Percentiles rank a stretch among this genome's conserved stretches.
phyloP scores from a whole-genome alignment of 768 basidiomycete species.

The Mycena metata region DNA sequence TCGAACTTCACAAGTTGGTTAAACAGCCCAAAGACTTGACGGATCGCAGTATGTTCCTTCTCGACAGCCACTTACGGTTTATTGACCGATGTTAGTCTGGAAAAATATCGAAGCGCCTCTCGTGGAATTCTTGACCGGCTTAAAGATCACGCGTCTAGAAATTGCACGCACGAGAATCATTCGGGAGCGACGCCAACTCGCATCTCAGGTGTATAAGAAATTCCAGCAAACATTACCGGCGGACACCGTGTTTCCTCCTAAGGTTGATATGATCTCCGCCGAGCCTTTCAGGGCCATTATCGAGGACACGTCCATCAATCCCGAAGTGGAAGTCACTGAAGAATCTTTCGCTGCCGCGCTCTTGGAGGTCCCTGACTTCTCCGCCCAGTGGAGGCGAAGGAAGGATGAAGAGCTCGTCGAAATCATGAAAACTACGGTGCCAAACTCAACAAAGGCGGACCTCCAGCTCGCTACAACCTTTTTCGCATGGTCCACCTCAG shows the following conservation, averaged over 20 bases:
- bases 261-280: constrained; percentile 12
- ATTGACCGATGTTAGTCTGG: constrained; percentile 24
- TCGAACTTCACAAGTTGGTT: constrained; percentile 23
- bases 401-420: constrained; percentile 23
- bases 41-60: constrained; percentile 23
- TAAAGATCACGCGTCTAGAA: constrained; percentile 17
- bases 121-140: constrained; percentile 16
- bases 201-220: constrained; percentile 12
- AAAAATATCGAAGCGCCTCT: constrained; percentile 29
- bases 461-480: constrained; percentile 27
- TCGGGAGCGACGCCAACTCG: constrained; percentile 12
- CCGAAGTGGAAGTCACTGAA: constrained; percentile 27
- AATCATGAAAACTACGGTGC: constrained; percentile 13
- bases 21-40: constrained; percentile 30
- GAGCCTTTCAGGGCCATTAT: constrained; percentile 30
- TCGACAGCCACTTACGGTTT: not conserved
- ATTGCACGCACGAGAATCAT: not conserved
- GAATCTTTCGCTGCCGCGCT: constrained; percentile 27
- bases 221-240: not conserved
- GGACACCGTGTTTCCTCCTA: constrained; percentile 5
- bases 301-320: constrained; percentile 23
- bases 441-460: constrained; percentile 7
- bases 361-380: constrained; percentile 7
- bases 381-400: constrained; percentile 8
- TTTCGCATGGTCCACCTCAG: not conserved